Evolutionary conservation across 345 rosid species (phyloP).

Genomic region (Linum tenue): DNA sequence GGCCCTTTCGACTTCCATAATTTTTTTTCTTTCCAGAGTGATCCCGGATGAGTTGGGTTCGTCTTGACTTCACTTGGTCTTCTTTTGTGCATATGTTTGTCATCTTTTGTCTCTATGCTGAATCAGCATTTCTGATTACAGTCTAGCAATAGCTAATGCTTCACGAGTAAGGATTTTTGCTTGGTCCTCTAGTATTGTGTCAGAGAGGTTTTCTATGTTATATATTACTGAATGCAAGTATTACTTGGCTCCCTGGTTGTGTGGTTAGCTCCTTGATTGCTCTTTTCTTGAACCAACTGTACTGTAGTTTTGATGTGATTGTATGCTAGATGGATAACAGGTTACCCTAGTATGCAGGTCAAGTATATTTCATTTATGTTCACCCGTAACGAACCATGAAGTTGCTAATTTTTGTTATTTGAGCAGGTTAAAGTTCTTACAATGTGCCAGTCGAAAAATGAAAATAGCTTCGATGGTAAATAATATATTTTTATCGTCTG

Average conservation of each 20-base stretch:
- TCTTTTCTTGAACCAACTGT: too few relatives aligned
- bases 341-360: not conserved
- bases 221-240: too few relatives aligned
- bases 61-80: constrained; percentile 5
- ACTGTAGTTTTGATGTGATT: too few relatives aligned
- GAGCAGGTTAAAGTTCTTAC: constrained; percentile 68
- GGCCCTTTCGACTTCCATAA: not conserved
- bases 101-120: not conserved
- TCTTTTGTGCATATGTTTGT: not conserved
- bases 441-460: constrained; percentile 59
- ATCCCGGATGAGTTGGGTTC: constrained; percentile 3
- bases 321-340: too few relatives aligned
- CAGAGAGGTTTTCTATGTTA: too few relatives aligned
- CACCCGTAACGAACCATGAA: not conserved
- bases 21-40: not conserved
- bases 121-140: not conserved
- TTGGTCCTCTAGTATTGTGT: too few relatives aligned
- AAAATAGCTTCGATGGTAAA: constrained; percentile 54
- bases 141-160: not conserved
- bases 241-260: too few relatives aligned
- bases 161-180: not conserved
- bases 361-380: not conserved
- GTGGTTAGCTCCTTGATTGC: too few relatives aligned
- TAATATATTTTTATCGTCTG: not conserved
- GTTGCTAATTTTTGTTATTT: constrained; percentile 11